A percentile compares a stretch with the other conserved stretches of the same genome.
phyloP scores from a whole-genome alignment of 208 protist species.

The Leishmania mexicana region DNA sequence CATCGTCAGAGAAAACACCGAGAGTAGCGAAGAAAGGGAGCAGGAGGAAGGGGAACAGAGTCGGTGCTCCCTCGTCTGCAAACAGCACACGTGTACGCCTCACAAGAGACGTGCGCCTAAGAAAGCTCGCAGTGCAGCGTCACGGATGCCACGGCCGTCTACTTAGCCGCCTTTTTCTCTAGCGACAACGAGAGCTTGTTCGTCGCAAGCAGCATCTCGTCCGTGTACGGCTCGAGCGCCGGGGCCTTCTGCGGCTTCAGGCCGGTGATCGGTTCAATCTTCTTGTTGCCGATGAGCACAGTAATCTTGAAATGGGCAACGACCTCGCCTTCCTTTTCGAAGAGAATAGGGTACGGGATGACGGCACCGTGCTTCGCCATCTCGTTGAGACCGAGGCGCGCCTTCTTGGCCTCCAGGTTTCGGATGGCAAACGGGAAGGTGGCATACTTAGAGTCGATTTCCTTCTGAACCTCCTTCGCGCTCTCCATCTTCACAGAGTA shows the following conservation, averaged over 20 bases:
- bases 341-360: slow-evolving; percentile 97
- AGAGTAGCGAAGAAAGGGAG: neutral
- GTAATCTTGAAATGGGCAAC: slow-evolving; percentile 93
- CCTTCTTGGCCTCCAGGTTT: slow-evolving; percentile 94
- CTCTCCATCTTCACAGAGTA: slow-evolving; percentile 98
- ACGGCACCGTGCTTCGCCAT: slow-evolving; percentile 96
- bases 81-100: neutral
- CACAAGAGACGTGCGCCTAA: neutral
- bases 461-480: slow-evolving; percentile 93
- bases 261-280: slow-evolving; percentile 90
- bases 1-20: neutral
- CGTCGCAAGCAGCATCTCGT: slow-evolving; percentile 79
- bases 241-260: slow-evolving; percentile 87
- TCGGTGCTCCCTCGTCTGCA: neutral
- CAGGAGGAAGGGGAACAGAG: neutral
- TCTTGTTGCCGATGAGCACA: slow-evolving; percentile 89
- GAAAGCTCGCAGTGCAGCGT: neutral
- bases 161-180: slow-evolving; percentile 52
- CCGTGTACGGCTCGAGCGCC: slow-evolving; percentile 78
- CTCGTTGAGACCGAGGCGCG: slow-evolving; percentile 95
- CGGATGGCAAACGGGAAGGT: slow-evolving; percentile 97
- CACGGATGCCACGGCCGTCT: neutral
- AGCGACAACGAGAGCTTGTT: slow-evolving; percentile 86
- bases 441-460: slow-evolving; percentile 94
- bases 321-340: slow-evolving; percentile 91